Evolutionary conservation across 2,329 filamentous ascomycete genomes (phyloP).

Genomic region (Cercospora citrullina): DNA sequence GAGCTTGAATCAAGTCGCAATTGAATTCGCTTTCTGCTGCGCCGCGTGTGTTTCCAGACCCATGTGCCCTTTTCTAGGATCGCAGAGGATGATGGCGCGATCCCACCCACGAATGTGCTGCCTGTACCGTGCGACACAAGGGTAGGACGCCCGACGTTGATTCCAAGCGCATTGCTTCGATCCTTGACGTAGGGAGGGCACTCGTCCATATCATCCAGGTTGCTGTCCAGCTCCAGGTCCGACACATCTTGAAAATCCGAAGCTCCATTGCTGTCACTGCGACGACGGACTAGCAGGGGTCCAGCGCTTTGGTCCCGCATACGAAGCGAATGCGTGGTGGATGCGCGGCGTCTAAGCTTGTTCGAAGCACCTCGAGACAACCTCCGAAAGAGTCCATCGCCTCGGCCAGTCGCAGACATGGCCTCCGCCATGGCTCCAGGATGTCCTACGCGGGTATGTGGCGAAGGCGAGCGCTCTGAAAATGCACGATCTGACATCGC

Average conservation of each 20-base stretch:
- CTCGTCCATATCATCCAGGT: conserved; percentile 48
- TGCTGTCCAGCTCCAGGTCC: conserved; percentile 57
- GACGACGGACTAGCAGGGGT: conserved; percentile 79
- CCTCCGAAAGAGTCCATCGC: conserved; percentile 70
- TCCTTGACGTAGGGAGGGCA: conserved; percentile 26
- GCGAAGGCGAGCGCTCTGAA: conserved; percentile 57
- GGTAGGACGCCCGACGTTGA: conserved; percentile 37
- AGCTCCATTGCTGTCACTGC: conserved; percentile 85
- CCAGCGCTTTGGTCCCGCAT: conserved; percentile 86
- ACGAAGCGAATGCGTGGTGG: conserved; percentile 68
- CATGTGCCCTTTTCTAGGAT: conserved; percentile 75
- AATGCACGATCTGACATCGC: conserved; percentile 34
- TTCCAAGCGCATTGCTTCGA: conserved; percentile 46
- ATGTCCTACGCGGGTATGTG: conserved; percentile 43
- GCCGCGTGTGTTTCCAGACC: conserved; percentile 82
- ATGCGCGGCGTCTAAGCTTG: conserved; percentile 71
- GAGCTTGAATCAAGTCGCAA: conserved; percentile 79
- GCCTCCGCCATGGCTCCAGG: conserved; percentile 64
- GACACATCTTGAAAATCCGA: conserved; percentile 50
- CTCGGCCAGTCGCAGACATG: conserved; percentile 54
- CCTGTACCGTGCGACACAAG: conserved; percentile 35
- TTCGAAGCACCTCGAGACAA: conserved; percentile 78
- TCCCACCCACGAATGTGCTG: conserved; percentile 44
- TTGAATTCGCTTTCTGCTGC: conserved; percentile 69
- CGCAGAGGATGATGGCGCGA: conserved; percentile 73